Evolutionary conservation across 2,329 filamentous ascomycete genomes (phyloP).

Genomic region (Sarocladium strictum): DNA sequence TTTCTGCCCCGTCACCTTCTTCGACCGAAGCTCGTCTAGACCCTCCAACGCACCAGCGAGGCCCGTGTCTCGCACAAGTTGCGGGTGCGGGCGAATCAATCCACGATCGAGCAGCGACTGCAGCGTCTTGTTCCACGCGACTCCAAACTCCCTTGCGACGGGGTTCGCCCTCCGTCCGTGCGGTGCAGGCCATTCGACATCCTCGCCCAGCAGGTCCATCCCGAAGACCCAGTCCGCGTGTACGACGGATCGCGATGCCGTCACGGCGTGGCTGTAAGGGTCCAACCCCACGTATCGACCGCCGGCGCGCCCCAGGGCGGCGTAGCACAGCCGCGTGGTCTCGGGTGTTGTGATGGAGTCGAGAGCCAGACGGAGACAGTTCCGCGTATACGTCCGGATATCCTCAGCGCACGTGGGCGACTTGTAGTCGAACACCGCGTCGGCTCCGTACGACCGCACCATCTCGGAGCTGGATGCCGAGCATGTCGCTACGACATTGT

Average conservation of each 20-base stretch:
- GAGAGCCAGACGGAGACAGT: constrained; percentile 17
- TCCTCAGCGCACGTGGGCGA: constrained; percentile 16
- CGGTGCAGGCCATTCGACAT: constrained; percentile 7
- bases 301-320: constrained; percentile 16
- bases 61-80: constrained; percentile 21
- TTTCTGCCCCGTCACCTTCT: constrained; percentile 33
- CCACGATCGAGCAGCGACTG: constrained; percentile 24
- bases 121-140: constrained; percentile 18
- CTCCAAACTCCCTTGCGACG: neutral
- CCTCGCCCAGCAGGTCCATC: constrained; percentile 10
- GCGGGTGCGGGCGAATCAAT: constrained; percentile 26
- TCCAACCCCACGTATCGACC: constrained; percentile 33
- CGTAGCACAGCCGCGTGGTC: constrained; percentile 16
- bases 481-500: constrained; percentile 31
- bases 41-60: constrained; percentile 27
- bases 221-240: constrained; percentile 12
- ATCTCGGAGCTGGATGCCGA: constrained; percentile 32
- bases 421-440: constrained; percentile 40
- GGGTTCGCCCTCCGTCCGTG: constrained; percentile 4
- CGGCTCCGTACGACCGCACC: constrained; percentile 35
- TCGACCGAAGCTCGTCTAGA: constrained; percentile 24
- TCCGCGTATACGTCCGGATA: constrained; percentile 16
- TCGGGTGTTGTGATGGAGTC: constrained; percentile 18
- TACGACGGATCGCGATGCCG: constrained; percentile 14
- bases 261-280: constrained; percentile 19